Conservation (phyloP, 768 basidiomycete genomes). For the Collybia mongolica region DNA sequence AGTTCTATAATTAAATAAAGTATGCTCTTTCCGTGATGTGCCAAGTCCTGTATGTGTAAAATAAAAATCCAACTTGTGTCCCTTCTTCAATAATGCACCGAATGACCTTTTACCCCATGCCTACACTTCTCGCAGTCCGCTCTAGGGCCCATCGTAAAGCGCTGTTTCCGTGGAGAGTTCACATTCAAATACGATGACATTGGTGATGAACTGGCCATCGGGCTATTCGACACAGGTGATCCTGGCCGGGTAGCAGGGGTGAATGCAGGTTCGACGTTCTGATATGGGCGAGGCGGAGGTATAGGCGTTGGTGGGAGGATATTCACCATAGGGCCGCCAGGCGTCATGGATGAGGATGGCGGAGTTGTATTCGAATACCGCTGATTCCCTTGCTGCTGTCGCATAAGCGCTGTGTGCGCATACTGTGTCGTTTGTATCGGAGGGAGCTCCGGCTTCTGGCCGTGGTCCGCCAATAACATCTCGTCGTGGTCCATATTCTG, state of each 20-base stretch:
- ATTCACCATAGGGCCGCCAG: constrained; percentile 20
- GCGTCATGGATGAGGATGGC: constrained; percentile 5
- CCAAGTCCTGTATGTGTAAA: neutral
- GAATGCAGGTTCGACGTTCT: constrained; percentile 17
- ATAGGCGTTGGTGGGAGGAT: constrained; percentile 28
- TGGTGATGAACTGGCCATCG: constrained; percentile 18
- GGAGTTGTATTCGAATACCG: constrained; percentile 8
- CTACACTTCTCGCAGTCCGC: constrained; percentile 68
- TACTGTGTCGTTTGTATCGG: constrained; percentile 6
- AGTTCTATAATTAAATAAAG: neutral
- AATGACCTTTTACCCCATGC: constrained; percentile 68
- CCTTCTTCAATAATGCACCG: constrained; percentile 45
- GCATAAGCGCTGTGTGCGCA: constrained; percentile 4
- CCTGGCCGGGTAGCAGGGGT: constrained; percentile 10
- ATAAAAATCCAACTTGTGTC: neutral
- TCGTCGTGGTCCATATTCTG: constrained; percentile 29
- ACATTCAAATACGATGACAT: constrained; percentile 7
- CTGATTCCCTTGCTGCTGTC: constrained; percentile 1
- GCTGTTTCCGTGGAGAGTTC: constrained; percentile 34
- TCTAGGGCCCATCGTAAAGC: constrained; percentile 71
- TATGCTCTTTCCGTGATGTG: neutral
- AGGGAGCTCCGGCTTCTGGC: constrained; percentile 7
- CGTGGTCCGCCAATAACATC: neutral
- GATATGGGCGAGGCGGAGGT: constrained; percentile 11
- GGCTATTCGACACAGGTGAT: constrained; percentile 9